Evolutionary conservation across 1,139 yeast genomes (phyloP), one percentile per base, ranked within the genome.

Genomic region (Chernovozyma sophiae-reginae): DNA sequence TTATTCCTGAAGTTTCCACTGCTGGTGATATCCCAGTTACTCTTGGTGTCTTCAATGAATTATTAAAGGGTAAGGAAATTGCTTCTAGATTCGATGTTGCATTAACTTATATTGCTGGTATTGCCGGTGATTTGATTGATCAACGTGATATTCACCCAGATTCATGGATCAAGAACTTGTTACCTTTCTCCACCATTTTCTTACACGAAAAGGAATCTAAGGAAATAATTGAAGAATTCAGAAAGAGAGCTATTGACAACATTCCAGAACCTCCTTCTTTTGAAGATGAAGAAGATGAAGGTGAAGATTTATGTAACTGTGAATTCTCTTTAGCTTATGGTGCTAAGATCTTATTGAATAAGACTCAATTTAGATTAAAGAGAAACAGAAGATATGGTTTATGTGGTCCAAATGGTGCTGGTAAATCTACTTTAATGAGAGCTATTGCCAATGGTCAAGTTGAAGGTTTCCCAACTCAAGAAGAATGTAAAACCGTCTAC

Each of bases 331-430:
- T 92, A 65, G 98, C 98, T 70, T 92, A 92, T 71, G 98, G 98
- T 89, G 98, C 98, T 62, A 90, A 90, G 89, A 92, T 92, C 81
- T 81, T 92, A 77, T 86, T 92, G 73, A 92, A 92, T 90, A 89
- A 94, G 77, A 92, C 98, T 58, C 97, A 92, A 78, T 83, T 92
- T 71, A 87, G 97, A 77, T 86, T 92, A 70, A 92, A 90, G 94
- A 87, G 97, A 78, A 94, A 86, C 77, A 90, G 97, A 78, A 86
- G 98, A 78, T 92, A 92, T 69, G 98, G 98, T 87, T 80, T 92
- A 58, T 90, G 97, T 79, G 98, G 98, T 76, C 97, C 97, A 65
- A 92, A 92, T 74, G 98, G 98, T 85, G 96, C 97, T 60, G 98
- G 98, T 86, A 92, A 92, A 78, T 92, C 97, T 54, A 92, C 98